Evolutionary conservation across 768 basidiomycete genomes (phyloP).

Genomic region (Amanita phalloides): DNA sequence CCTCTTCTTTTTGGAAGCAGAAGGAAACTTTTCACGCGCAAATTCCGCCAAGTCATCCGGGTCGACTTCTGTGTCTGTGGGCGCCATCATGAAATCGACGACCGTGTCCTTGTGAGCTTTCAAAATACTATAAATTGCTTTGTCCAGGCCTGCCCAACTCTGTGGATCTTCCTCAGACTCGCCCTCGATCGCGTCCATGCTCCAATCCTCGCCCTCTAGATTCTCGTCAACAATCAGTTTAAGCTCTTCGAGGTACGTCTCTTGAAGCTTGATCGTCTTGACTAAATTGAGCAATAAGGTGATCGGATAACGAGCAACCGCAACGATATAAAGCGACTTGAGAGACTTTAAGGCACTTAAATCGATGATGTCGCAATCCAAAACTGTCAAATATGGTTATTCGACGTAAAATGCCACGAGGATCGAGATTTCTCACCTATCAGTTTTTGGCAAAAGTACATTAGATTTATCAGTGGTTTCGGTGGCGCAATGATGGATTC

Average conservation of each 20-base stretch:
- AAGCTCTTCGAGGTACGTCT: neutral
- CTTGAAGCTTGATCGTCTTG: neutral
- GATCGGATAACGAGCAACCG: neutral
- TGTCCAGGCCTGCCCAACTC: neutral
- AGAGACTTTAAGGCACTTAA: neutral
- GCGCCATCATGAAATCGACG: neutral
- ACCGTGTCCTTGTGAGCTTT: neutral
- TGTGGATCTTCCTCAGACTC: neutral
- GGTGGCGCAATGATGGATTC: no score
- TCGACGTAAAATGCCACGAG: neutral
- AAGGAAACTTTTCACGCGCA: neutral
- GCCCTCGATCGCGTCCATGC: neutral
- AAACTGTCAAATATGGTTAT: neutral
- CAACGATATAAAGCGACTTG: neutral
- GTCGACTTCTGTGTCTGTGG: neutral
- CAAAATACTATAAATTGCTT: neutral
- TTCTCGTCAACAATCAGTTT: conserved; percentile 1
- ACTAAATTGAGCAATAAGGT: neutral
- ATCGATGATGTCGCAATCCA: neutral
- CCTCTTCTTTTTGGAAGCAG: neutral
- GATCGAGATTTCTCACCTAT: neutral
- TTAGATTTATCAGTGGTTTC: neutral
- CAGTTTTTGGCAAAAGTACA: neutral
- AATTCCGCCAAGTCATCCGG: neutral
- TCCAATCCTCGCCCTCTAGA: neutral